Evolutionary conservation across 2,329 filamentous ascomycete species (phyloP), one percentile per base, ranked within the genome.

Genomic region (Lasiodiplodia sp.): DNA sequence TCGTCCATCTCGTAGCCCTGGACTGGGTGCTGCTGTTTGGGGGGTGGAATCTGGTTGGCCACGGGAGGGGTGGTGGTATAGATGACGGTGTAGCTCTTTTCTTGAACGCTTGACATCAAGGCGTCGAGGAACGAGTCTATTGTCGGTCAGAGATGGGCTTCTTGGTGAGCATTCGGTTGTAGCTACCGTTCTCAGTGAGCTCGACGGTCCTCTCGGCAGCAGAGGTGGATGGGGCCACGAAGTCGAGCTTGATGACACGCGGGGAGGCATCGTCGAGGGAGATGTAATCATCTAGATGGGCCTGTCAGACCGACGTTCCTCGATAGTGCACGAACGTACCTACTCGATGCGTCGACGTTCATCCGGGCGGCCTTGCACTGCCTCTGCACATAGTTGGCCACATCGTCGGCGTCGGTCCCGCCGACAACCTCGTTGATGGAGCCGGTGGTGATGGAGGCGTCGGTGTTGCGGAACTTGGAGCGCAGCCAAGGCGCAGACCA

Each of bases 31-130:
- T 67, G 60, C 38, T 72, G 72, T 66, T 75, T 57, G 14, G 67
- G 67, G 11, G 60, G 11, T 16, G 67, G 58, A 12, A 68, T 58
- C 12, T 21, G 73, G 68, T 58, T 71, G 68, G 47, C 74, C 66
- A 55, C 68, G 55, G 80, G 79, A 1, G 90, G 88, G 0, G 88
- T 89, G 8, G 91, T 92, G 57, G 89, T 86, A 78, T 94, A 93
- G 71, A 97, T 82, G 68, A 97, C 85, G 0, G 92, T 96, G 80
- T 92, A 95, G 70, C 85, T 84, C 14, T 81, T 71, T 34, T 78
- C 77, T n/a, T 82, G 81, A n/a, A 86, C 76, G 34, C 81, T 78
- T 58, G 83, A 79, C 64, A 86, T 74, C 65, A 86, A 73, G 62
- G 82, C 80, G 38, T 80, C 78, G 37, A 86, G 78, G 71, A 85